Percentiles rank a stretch among this genome's conserved stretches.
phyloP scores from a whole-genome alignment of 129 eudicot genomes.

The carrot (Daucus carota) region DH1_v3.0 NC_030385.2:43445001-43445500 shows the following conservation, averaged over 20 bases:
- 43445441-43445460: conserved; percentile 22
- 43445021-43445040: no score
- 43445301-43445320: background rate
- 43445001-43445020: no score
- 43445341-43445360: conserved; percentile 44
- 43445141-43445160: conserved; percentile 59
- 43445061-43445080: background rate
- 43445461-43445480: conserved; percentile 19
- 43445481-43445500: conserved; percentile 39
- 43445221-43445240: conserved; percentile 62
- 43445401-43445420: conserved; percentile 78
- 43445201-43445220: conserved; percentile 45
- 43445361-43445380: conserved; percentile 67
- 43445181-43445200: conserved; percentile 39
- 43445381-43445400: conserved; percentile 62
- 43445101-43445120: background rate
- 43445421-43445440: conserved; percentile 88
- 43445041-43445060: background rate
- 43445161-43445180: conserved; percentile 54
- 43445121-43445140: background rate
- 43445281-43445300: background rate
- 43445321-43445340: background rate
- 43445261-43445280: conserved; percentile 26
- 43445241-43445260: conserved; percentile 58
- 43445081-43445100: background rate